Base-by-base conservation (phyloP, 768 basidiomycete species). In the Leccinum boreale region DNA sequence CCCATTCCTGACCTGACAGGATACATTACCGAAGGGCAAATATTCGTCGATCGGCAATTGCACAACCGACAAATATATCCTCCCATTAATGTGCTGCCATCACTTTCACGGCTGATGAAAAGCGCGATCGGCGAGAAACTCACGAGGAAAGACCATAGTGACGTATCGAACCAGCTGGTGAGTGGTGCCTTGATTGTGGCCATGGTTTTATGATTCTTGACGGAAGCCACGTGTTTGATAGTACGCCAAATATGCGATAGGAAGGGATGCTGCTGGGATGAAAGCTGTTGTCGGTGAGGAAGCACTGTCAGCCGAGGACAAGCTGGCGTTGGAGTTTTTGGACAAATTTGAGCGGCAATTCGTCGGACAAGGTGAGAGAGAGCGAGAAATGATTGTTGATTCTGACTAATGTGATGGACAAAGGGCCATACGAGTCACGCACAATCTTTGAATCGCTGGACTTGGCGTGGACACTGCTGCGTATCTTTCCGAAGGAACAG, bases 231-330 rank as follows among this genome's bases (percentile, higher is more conserved):
- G 62, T 68, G 65, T 74, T 74, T 89, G 62, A 58, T 72, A 95
- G 91, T 97, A 96, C 73, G 94, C 94, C 72, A 95, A 97, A 77
- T 98, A 98, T 74, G 96, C 96, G 64, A 96, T 97, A 68, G 96
- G 94, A 51, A 86, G 93, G 70, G 96, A 98, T 69, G 96, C 95
- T 50, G 94, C 95, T 2, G 82, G 94, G 12, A 99, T 99, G 97
- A 98, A 98, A 74, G 97, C 97, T 59, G 97, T 98, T 45, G 97
- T 99, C 52, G 97, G 97, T 67, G 97, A 98, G 76, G 97, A 99
- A 74, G 95, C 97, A 21, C 75, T 98, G 65, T 94, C 92, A 46
- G 77, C 85, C 0, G 97, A 98, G 74, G 97, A 99, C 75, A 98
- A 97, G 77, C 82, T 97, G 39, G 95, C 96, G 9, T 78, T 99